Conservation (phyloP, 2,329 filamentous ascomycete genomes). For the Graphilbum ipis-grandicollis region DNA sequence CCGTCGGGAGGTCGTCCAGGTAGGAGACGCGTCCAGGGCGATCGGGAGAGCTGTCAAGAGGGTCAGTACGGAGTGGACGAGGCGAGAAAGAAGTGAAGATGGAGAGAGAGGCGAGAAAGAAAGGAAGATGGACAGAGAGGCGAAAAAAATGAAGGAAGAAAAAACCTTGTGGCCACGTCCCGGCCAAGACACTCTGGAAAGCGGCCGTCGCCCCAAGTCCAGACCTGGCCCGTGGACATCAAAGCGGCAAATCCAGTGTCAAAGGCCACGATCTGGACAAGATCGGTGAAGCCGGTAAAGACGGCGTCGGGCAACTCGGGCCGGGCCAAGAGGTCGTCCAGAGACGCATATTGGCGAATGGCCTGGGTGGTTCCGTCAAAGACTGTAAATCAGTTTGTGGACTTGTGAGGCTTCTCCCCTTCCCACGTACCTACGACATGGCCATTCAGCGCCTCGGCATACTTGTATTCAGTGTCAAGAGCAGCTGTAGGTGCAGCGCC, state of each 20-base stretch:
- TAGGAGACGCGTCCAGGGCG: slow-evolving; percentile 27
- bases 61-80: no score
- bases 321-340: slow-evolving; percentile 1
- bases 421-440: slow-evolving; percentile 15
- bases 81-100: no score
- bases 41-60: slow-evolving; percentile 22
- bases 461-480: neutral
- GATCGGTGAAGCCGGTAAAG: slow-evolving; percentile 12
- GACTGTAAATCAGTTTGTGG: slow-evolving; percentile 8
- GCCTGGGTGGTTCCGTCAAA: slow-evolving; percentile 10
- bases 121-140: no score
- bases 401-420: no score
- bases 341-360: slow-evolving; percentile 14
- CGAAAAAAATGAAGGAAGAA: no score
- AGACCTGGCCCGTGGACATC: slow-evolving; percentile 24
- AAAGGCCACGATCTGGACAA: slow-evolving; percentile 27
- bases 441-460: slow-evolving; percentile 14
- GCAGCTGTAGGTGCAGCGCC: neutral
- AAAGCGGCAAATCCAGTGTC: slow-evolving; percentile 32
- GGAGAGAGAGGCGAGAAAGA: no score
- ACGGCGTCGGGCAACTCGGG: neutral
- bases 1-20: slow-evolving; percentile 31
- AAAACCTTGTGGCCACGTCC: no score
- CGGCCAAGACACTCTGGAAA: slow-evolving; percentile 40
- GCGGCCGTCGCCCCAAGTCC: slow-evolving; percentile 39